Conservation (phyloP, 345 rosid genomes). For the Eucalyptus lansdowneana region DNA sequence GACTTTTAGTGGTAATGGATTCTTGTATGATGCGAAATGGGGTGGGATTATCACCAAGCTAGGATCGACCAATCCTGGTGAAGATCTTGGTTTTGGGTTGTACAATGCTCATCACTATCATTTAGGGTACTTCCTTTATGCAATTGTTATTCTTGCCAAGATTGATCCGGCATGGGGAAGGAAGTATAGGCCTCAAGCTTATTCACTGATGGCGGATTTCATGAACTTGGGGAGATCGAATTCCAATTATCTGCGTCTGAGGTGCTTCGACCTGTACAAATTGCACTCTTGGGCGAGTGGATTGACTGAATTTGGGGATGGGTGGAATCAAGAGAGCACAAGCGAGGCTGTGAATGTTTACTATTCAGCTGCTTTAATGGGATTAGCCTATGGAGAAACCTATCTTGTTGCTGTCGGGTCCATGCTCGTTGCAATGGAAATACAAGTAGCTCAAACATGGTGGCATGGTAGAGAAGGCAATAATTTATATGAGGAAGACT, state of each 20-base stretch:
- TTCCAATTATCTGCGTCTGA: constrained; percentile 51
- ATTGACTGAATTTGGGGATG: constrained; percentile 69
- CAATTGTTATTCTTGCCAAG: constrained; percentile 73
- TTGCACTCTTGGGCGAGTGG: constrained; percentile 96
- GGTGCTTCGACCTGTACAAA: constrained; percentile 83
- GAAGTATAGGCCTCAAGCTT: constrained; percentile 68
- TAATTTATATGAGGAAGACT: constrained; percentile 40
- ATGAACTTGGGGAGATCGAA: constrained; percentile 54
- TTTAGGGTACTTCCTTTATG: constrained; percentile 82
- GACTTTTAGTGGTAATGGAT: constrained; percentile 52
- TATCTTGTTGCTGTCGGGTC: constrained; percentile 55
- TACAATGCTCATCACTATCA: constrained; percentile 81
- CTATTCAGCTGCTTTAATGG: constrained; percentile 83
- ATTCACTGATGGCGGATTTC: constrained; percentile 69
- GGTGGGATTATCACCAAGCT: constrained; percentile 75
- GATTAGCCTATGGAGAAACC: constrained; percentile 82
- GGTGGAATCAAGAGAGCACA: constrained; percentile 84
- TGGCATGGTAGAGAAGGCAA: constrained; percentile 72
- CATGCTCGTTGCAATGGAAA: constrained; percentile 54
- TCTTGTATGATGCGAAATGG: constrained; percentile 70
- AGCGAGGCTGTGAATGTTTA: constrained; percentile 87
- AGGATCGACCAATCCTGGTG: constrained; percentile 49
- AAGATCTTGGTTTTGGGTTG: constrained; percentile 76
- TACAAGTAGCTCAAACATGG: constrained; percentile 78
- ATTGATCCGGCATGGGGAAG: constrained; percentile 78